Evolutionary conservation across 2,329 filamentous ascomycete species (phyloP).

Genomic region (Sporothrix brunneoviolacea): DNA sequence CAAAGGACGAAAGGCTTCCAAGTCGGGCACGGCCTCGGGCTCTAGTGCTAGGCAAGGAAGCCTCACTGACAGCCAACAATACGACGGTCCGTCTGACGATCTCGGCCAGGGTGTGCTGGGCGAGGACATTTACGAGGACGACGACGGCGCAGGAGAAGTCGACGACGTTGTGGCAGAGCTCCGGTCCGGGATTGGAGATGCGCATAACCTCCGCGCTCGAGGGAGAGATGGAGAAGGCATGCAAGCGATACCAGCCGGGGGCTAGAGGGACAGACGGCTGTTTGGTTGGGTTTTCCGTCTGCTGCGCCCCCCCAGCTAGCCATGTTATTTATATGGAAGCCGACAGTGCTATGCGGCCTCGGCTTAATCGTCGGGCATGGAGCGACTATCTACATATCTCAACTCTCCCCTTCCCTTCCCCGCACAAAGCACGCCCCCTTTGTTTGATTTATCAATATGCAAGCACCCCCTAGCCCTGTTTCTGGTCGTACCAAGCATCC

Average conservation of each 20-base stretch:
- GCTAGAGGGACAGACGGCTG: background rate
- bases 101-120: background rate
- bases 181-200: background rate
- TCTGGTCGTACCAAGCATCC: too few species aligned
- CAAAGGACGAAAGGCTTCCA: conserved; percentile 77
- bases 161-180: conserved; percentile 9
- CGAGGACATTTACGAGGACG: conserved; percentile 11
- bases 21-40: conserved; percentile 36
- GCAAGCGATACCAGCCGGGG: background rate
- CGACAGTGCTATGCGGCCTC: too few species aligned
- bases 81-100: background rate
- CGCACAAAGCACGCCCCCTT: too few species aligned
- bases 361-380: too few species aligned
- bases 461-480: too few species aligned
- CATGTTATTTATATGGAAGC: too few species aligned
- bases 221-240: background rate
- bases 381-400: too few species aligned
- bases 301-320: too few species aligned
- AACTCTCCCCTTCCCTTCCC: too few species aligned
- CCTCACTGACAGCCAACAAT: conserved; percentile 24
- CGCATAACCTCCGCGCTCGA: background rate
- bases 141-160: conserved; percentile 2
- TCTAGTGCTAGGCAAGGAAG: background rate
- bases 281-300: too few species aligned
- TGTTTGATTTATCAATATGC: too few species aligned